phyloP scores from a whole-genome alignment of 345 rosid species.

The Pistacia integerrima region DNA sequence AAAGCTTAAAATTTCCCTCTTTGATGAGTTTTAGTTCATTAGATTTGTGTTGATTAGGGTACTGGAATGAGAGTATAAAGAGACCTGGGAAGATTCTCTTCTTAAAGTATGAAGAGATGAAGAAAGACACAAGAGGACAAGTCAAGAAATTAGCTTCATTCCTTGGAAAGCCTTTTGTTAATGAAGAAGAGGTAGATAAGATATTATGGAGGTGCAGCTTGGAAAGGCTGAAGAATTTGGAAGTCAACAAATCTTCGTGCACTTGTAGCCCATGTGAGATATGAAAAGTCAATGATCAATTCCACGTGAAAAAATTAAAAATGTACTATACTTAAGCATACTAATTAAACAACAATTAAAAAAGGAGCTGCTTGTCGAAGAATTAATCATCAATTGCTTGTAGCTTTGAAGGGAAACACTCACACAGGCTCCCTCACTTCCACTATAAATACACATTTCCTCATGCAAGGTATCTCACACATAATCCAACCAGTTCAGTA shows the following conservation, averaged over 20 bases:
- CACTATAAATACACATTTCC: too few species aligned
- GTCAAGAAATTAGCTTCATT: slow-evolving; percentile 17
- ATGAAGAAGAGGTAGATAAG: neutral
- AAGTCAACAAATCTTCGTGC: neutral
- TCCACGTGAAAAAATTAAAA: neutral
- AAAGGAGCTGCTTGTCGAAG: neutral
- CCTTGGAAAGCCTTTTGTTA: slow-evolving; percentile 3
- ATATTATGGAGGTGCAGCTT: slow-evolving; percentile 10
- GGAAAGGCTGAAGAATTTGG: slow-evolving; percentile 9
- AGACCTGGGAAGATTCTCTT: slow-evolving; percentile 7
- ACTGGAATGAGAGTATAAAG: slow-evolving; percentile 5
- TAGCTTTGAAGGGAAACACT: too few species aligned
- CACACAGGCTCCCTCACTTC: too few species aligned
- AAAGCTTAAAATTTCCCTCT: too few species aligned
- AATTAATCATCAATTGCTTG: too few species aligned
- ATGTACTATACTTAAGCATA: neutral
- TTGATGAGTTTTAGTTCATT: too few species aligned
- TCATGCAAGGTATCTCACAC: too few species aligned
- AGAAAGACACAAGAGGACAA: neutral
- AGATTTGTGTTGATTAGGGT: neutral
- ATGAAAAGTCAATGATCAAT: neutral
- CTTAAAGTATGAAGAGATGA: slow-evolving; percentile 15
- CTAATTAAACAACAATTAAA: neutral
- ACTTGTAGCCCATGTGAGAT: too few species aligned
- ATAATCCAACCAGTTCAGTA: too few species aligned